Evolutionary conservation across 2,329 filamentous ascomycete genomes (phyloP).

Genomic region (Clarireedia sp.): DNA sequence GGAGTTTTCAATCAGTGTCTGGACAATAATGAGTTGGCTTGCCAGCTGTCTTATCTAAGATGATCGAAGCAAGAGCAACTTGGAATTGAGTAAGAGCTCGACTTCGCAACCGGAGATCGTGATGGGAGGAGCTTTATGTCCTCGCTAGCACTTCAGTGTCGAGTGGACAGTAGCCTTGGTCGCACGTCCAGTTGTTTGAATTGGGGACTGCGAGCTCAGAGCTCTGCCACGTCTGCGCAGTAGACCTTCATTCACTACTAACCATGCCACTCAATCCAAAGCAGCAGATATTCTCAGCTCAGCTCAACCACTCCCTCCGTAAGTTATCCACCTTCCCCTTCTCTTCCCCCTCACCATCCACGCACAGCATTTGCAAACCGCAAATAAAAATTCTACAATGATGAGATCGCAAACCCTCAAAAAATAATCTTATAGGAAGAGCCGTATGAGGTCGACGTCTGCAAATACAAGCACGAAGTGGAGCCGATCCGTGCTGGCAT

Average conservation of each 20-base stretch:
- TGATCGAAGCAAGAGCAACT: no score
- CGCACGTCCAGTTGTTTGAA: no score
- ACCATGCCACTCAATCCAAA: background rate
- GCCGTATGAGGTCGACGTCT: constrained; percentile 24
- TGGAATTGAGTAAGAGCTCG: no score
- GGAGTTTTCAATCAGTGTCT: no score
- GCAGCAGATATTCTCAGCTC: background rate
- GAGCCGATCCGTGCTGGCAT: constrained; percentile 17
- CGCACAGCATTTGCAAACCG: background rate
- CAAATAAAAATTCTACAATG: constrained; percentile 16
- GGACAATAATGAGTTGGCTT: no score
- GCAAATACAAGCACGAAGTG: constrained; percentile 7
- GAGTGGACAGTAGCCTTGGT: no score
- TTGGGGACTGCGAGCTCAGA: no score
- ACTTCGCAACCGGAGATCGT: no score
- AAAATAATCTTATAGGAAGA: constrained; percentile 27
- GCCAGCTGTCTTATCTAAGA: no score
- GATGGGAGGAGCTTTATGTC: no score
- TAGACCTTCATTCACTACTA: background rate
- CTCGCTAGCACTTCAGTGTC: no score
- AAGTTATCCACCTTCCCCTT: background rate
- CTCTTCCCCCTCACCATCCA: background rate
- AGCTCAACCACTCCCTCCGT: background rate
- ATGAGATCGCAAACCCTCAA: constrained; percentile 26
- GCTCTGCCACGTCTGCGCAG: background rate